Evolutionary conservation across 2,329 filamentous ascomycete genomes (phyloP).

Genomic region (Rhynchosporium secalis): DNA sequence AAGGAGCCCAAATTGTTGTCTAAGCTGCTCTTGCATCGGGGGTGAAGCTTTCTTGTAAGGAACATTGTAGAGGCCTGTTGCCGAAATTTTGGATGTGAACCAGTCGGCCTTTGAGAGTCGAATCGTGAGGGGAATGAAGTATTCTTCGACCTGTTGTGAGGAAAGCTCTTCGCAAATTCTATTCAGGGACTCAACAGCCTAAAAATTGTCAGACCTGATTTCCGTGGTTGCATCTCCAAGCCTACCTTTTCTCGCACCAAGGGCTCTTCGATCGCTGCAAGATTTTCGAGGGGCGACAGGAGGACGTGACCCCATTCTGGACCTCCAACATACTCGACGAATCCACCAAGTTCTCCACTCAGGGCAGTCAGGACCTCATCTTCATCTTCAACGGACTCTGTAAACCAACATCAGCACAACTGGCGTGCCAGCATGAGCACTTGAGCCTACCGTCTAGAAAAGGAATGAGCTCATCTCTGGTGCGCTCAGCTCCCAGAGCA

Average conservation of each 20-base stretch:
- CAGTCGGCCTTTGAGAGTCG: conserved; percentile 98
- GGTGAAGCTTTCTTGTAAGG: conserved; percentile 91
- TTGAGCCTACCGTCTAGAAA: conserved; percentile 84
- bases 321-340: conserved; percentile 97
- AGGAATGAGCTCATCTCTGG: conserved; percentile 96
- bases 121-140: conserved; percentile 93
- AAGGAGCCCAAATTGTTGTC: conserved; percentile 87
- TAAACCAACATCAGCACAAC: conserved; percentile 38
- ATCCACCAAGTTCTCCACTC: conserved; percentile 93
- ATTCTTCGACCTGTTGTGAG: conserved; percentile 89
- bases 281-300: conserved; percentile 93
- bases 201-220: conserved; percentile 23
- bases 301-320: conserved; percentile 93
- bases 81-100: conserved; percentile 99
- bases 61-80: conserved; percentile 89
- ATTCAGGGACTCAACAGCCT: conserved; percentile 99
- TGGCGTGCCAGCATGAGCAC: neutral
- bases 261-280: conserved; percentile 97
- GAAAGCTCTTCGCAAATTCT: conserved; percentile 96
- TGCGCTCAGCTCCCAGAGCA: conserved; percentile 91
- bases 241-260: conserved; percentile 94
- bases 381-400: conserved; percentile 98
- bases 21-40: conserved; percentile 84
- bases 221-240: neutral
- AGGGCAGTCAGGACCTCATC: conserved; percentile 96